Evolutionary conservation across 192 early-diverging fungal species (phyloP).

Genomic region (Backusella macrospora): DNA sequence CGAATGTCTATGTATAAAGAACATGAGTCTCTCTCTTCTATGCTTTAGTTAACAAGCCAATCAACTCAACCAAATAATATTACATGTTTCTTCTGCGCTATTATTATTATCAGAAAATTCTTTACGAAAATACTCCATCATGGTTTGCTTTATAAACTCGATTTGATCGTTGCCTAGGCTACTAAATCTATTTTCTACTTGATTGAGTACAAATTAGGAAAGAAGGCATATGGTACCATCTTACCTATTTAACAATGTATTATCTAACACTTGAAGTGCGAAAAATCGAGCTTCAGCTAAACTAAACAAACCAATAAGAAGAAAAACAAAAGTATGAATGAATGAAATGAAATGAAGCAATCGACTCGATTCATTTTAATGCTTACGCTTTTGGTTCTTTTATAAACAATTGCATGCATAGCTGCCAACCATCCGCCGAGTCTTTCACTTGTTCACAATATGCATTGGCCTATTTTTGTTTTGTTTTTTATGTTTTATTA

Average conservation of each 20-base stretch:
- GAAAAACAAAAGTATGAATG: background rate
- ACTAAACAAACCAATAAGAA: slow-evolving; percentile 43
- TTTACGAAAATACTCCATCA: slow-evolving; percentile 60
- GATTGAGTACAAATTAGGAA: slow-evolving; percentile 8
- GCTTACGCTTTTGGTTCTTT: slow-evolving; percentile 67
- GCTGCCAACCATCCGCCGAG: slow-evolving; percentile 82
- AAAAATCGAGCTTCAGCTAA: slow-evolving; percentile 77
- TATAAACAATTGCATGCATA: slow-evolving; percentile 81
- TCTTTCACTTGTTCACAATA: slow-evolving; percentile 83
- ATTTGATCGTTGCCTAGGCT: slow-evolving; percentile 48
- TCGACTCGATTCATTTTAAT: background rate
- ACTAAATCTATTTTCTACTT: slow-evolving; percentile 43
- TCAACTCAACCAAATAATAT: slow-evolving; percentile 8
- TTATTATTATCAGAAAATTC: slow-evolving; percentile 52
- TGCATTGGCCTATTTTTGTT: slow-evolving; percentile 72
- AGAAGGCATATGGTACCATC: background rate
- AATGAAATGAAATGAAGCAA: background rate
- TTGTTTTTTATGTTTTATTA: background rate
- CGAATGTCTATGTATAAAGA: slow-evolving; percentile 48
- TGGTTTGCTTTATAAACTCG: slow-evolving; percentile 53
- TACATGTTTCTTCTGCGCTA: slow-evolving; percentile 55
- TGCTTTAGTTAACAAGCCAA: background rate
- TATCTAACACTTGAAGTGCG: slow-evolving; percentile 82
- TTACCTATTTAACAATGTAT: slow-evolving; percentile 62
- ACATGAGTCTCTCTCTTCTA: no score